A percentile compares a stretch with the other conserved stretches of the same genome.
Conservation (phyloP, 495 filamentous ascomycete species). For the Podospora tetraspora region DNA sequence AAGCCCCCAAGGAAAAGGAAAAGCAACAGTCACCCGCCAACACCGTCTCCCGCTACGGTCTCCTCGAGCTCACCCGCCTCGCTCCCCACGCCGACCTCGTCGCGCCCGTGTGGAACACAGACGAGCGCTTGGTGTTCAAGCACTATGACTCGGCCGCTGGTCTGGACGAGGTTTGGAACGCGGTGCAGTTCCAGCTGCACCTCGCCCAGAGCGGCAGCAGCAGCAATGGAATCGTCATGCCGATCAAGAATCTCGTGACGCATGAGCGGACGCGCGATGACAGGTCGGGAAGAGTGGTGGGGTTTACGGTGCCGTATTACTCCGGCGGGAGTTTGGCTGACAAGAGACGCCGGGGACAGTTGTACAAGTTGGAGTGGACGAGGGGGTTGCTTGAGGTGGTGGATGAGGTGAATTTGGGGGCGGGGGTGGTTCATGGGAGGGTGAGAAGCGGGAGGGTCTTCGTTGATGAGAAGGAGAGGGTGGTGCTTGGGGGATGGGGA, state of each 20-base stretch:
- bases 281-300: slow-evolving; percentile 2
- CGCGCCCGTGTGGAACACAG: not conserved
- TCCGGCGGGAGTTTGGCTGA: not conserved
- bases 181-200: not conserved
- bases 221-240: not conserved
- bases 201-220: not conserved
- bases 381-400: slow-evolving; percentile 8
- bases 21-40: not conserved
- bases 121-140: slow-evolving; percentile 5
- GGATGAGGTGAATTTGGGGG: slow-evolving; percentile 12
- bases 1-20: not conserved
- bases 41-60: not conserved
- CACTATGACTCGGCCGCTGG: not conserved
- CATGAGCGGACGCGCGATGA: not conserved
- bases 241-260: slow-evolving; percentile 3
- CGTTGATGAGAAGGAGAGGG: not conserved
- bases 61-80: slow-evolving; percentile 2
- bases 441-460: not conserved
- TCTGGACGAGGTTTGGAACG: not conserved
- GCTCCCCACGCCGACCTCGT: slow-evolving; percentile 6
- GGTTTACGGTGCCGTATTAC: not conserved
- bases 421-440: slow-evolving; percentile 6
- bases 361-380: slow-evolving; percentile 7
- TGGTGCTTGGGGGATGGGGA: not conserved
- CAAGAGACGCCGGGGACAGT: not conserved